Evolutionary conservation across 164 flowering plant species (phyloP).

Genomic region (Aristolochia contorta): DNA sequence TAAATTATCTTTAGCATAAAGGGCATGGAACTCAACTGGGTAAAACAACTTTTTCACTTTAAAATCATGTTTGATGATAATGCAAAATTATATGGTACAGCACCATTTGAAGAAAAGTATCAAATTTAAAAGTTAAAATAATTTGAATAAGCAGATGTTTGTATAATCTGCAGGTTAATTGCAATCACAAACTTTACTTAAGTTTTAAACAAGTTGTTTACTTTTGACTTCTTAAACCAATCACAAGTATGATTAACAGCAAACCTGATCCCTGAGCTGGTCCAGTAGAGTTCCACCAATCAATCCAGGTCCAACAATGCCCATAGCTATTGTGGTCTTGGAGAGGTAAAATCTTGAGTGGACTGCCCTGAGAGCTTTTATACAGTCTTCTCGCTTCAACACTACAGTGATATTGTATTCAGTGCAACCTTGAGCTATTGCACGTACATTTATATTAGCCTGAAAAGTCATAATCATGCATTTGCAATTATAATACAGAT

Average conservation of each 20-base stretch:
- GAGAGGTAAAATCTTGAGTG: slow-evolving; percentile 92
- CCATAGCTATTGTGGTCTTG: slow-evolving; percentile 86
- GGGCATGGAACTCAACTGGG: too few relatives aligned
- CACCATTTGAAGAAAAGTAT: too few relatives aligned
- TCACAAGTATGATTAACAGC: background rate
- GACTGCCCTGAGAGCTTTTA: slow-evolving; percentile 79
- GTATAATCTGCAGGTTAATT: too few relatives aligned
- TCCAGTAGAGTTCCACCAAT: slow-evolving; percentile 90
- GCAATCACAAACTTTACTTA: too few relatives aligned
- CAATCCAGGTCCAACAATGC: slow-evolving; percentile 91
- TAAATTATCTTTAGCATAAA: too few relatives aligned
- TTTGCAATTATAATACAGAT: background rate
- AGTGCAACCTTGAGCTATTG: slow-evolving; percentile 98
- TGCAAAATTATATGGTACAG: too few relatives aligned
- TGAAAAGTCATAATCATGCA: slow-evolving; percentile 23
- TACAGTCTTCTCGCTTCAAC: slow-evolving; percentile 82
- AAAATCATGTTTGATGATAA: too few relatives aligned
- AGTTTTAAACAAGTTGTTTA: too few relatives aligned
- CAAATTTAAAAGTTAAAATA: too few relatives aligned
- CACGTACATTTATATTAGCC: slow-evolving; percentile 89
- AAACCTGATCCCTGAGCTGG: slow-evolving; percentile 90
- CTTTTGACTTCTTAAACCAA: slow-evolving; percentile 27
- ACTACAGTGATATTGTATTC: slow-evolving; percentile 94
- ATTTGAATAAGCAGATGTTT: too few relatives aligned
- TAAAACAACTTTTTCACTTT: too few relatives aligned